These are phyloP conservation scores for Brassica carinata DNA, from an alignment of 345 rosid species.

Conservation along the genomic window DNA sequence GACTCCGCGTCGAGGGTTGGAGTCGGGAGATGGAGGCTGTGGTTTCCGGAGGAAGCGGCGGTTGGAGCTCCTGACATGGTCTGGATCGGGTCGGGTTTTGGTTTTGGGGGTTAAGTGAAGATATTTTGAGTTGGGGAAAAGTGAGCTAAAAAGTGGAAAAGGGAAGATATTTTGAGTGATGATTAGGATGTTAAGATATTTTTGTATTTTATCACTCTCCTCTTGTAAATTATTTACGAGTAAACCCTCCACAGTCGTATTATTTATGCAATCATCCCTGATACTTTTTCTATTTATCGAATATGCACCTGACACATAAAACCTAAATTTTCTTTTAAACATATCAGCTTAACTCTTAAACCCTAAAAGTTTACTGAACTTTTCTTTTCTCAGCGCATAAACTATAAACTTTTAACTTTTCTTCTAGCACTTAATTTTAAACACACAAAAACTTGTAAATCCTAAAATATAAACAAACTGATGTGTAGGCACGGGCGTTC, in stretches of 20 bases:
- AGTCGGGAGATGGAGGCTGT: constrained; percentile 50
- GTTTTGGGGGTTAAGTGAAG: constrained; percentile 12
- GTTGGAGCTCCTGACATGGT: constrained; percentile 33
- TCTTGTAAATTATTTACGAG: background rate
- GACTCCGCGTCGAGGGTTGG: constrained; percentile 75
- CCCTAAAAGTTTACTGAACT: background rate
- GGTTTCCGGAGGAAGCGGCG: constrained; percentile 19
- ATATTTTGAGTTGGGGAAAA: constrained; percentile 32
- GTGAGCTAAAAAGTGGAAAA: constrained; percentile 32
- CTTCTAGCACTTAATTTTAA: background rate
- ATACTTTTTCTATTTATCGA: no score
- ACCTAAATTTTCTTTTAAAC: background rate
- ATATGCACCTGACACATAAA: no score
- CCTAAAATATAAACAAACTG: background rate
- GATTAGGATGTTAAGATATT: constrained; percentile 39
- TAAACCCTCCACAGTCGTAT: background rate
- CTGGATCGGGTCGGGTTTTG: constrained; percentile 8
- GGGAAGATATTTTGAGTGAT: constrained; percentile 39
- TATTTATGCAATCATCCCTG: background rate
- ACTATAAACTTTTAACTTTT: background rate
- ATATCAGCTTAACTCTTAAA: background rate
- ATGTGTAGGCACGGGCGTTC: background rate
- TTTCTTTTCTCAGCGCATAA: background rate
- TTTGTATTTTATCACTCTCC: constrained; percentile 4
- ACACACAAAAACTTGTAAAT: background rate